These are phyloP conservation scores for Globisporangium spinosum DNA, from an alignment of 352 stramenopile genomes.

Conservation along the genomic window DNA sequence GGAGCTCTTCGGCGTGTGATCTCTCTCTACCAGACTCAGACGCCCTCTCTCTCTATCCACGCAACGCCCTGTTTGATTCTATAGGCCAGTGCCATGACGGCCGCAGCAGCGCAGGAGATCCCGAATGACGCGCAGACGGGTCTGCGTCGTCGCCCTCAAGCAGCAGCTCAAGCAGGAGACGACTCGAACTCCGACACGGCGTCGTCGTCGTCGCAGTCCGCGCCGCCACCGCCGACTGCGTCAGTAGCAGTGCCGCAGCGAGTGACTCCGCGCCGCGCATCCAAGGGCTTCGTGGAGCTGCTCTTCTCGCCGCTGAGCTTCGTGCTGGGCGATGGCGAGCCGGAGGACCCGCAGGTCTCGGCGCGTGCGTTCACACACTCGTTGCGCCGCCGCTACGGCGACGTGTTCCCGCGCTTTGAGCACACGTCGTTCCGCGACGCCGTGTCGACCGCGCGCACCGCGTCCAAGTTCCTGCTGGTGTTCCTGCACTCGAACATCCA, in stretches of 20 bases:
- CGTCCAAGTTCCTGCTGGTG: slow-evolving; percentile 82
- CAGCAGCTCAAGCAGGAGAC: slow-evolving; percentile 4
- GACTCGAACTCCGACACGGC: slow-evolving; percentile 16
- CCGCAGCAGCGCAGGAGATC: slow-evolving; percentile 11
- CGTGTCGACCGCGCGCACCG: slow-evolving; percentile 67
- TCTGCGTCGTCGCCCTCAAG: slow-evolving; percentile 31
- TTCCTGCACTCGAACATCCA: slow-evolving; percentile 86
- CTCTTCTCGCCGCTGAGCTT: slow-evolving; percentile 73
- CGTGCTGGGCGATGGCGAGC: slow-evolving; percentile 64
- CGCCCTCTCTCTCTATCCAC: not conserved
- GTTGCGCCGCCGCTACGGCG: slow-evolving; percentile 54
- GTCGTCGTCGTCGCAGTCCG: slow-evolving; percentile 15
- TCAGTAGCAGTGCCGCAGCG: not conserved
- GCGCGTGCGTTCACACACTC: slow-evolving; percentile 55
- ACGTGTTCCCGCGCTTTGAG: slow-evolving; percentile 67
- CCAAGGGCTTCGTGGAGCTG: slow-evolving; percentile 72
- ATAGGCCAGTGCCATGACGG: slow-evolving; percentile 6
- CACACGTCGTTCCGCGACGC: slow-evolving; percentile 80
- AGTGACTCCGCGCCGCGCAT: not conserved
- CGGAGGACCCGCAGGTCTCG: slow-evolving; percentile 55
- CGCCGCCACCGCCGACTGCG: not conserved
- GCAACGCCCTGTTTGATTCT: not conserved
- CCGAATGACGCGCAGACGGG: slow-evolving; percentile 15
- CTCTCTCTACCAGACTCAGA: not conserved
- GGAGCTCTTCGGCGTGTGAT: not conserved